Evolutionary conservation across 208 protist genomes (phyloP).

Genomic region (Lotmaria passim): DNA sequence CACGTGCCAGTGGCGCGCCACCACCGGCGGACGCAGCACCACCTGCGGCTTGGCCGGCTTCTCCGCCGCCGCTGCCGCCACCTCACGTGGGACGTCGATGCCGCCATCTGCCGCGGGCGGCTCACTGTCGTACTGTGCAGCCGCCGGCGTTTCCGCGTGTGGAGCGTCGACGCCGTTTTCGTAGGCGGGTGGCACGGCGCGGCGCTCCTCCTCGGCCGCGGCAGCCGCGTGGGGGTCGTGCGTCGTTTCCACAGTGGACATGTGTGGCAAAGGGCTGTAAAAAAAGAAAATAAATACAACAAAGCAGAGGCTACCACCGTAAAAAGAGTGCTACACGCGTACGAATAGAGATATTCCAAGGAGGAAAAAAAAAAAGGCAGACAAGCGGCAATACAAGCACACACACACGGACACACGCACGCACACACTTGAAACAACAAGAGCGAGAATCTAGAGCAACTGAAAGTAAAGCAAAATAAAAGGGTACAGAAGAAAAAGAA

Average conservation of each 20-base stretch:
- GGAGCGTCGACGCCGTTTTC: slow-evolving; percentile 1
- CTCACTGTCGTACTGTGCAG: not conserved
- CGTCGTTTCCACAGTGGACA: not conserved
- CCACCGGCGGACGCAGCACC: slow-evolving; percentile 4
- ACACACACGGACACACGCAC: too few relatives aligned
- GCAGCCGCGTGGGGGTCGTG: not conserved
- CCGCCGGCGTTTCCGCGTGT: slow-evolving; percentile 2
- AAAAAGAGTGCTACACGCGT: not conserved
- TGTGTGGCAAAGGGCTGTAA: not conserved
- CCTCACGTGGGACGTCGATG: slow-evolving; percentile 2
- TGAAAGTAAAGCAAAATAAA: not conserved
- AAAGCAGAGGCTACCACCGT: not conserved
- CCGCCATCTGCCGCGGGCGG: slow-evolving; percentile 10
- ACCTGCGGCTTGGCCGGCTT: slow-evolving; percentile 10
- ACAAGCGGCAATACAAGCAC: not conserved
- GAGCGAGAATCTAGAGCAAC: not conserved
- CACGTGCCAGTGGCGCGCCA: slow-evolving; percentile 7
- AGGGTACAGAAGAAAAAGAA: slow-evolving; percentile 13
- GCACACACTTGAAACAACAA: not conserved
- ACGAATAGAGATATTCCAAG: not conserved
- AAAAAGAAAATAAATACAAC: not conserved
- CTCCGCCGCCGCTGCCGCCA: not conserved
- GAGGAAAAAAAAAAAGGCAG: not conserved
- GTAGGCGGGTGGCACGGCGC: not conserved
- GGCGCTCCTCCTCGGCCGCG: not conserved